phyloP scores from a whole-genome alignment of 768 basidiomycete species.

The Favolaschia claudopus region DNA sequence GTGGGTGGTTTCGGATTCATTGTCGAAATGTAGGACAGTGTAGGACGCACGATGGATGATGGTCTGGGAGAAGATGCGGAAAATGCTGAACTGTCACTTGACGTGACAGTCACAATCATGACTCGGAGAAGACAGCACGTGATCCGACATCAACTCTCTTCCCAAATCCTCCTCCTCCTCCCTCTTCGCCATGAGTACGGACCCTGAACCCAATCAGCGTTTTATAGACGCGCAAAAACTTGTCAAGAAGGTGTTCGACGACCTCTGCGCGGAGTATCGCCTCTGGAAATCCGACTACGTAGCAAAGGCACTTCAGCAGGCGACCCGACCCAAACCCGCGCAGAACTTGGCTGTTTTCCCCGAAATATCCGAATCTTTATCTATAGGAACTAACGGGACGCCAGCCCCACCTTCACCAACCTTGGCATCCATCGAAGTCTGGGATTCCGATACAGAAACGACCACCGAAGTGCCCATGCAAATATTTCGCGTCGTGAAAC shows the following conservation, averaged over 20 bases:
- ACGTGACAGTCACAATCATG: no score
- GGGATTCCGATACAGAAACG: conserved; percentile 20
- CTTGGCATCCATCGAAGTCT: conserved; percentile 1
- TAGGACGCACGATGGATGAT: no score
- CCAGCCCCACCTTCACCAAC: not conserved
- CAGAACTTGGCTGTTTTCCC: not conserved
- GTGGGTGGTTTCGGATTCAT: no score
- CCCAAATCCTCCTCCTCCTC: no score
- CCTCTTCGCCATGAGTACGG: no score
- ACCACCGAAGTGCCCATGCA: conserved; percentile 11
- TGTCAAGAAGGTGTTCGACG: conserved; percentile 24
- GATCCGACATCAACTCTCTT: no score
- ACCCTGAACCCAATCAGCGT: no score
- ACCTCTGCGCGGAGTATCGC: conserved; percentile 35
- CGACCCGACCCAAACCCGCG: conserved; percentile 11
- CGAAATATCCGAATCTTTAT: not conserved
- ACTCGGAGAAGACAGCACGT: no score
- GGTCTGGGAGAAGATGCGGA: no score
- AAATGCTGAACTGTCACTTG: no score
- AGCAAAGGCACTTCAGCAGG: conserved; percentile 14
- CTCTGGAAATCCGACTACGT: conserved; percentile 32
- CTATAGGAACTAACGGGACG: not conserved
- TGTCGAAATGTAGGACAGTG: no score
- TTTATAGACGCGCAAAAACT: not conserved
- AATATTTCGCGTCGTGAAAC: conserved; percentile 12